Evolutionary conservation across 768 basidiomycete genomes (phyloP), one percentile per base, ranked within the genome.

Genomic region (Lentinus tigrinus): DNA sequence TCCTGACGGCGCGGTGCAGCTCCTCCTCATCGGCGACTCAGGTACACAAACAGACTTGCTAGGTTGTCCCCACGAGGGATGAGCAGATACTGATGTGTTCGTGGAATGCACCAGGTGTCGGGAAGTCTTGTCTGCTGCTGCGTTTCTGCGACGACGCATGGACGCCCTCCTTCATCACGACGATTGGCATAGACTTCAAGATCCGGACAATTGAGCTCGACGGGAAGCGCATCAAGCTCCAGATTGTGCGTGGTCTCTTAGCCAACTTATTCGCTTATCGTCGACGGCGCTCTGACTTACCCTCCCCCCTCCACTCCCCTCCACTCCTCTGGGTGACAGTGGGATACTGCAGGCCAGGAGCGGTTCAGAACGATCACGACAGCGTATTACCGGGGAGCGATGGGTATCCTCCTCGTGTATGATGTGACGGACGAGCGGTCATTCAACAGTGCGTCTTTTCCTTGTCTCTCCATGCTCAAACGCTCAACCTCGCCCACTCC

Each of bases 141-240:
- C 89, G 94, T 63, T 99, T 99, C 85, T 98, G 95, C 72, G 97
- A 98, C 79, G 97, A 99, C 75, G 92, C 95, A 63, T 99, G 95
- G 95, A 98, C 97, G 34, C 95, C 95, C 47, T 95, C 92, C 43
- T 98, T 98, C 80, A 98, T 98, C 76, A 98, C 95, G 56, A 99
- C 97, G 56, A 99, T 99, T 73, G 97, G 96, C 58, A 95, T 98
- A 65, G 95, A 97, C 84, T 97, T 97, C 83, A 96, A 95, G 88
- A 98, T 98, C 75, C 88, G 96, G 34, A 98, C 95, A 51, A 98
- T 98, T 72, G 95, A 98, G 73, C 83, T 98, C 49, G 96, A 98
- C 67, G 96, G 96, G 39, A 98, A 98, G 78, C 86, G 93, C 44
- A 95, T 98, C 73, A 98, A 98, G 77, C 83, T 98, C n/a, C 96